Evolutionary conservation across 2,329 filamentous ascomycete genomes (phyloP), one percentile per base, ranked within the genome.

Genomic region (Furcasterigmium furcatum): DNA sequence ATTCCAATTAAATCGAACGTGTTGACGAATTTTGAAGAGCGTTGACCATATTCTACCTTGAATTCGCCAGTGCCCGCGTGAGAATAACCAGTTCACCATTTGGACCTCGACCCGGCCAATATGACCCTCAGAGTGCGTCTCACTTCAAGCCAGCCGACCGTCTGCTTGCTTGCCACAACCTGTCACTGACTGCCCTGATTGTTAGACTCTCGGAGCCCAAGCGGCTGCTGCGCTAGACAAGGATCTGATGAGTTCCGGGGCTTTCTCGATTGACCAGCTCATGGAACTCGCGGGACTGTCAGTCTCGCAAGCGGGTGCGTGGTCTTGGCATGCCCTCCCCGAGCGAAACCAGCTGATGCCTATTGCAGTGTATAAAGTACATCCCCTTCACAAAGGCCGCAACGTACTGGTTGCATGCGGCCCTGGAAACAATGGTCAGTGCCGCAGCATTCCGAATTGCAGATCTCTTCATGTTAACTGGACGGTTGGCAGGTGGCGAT

Each of bases 211-310:
- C 21, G 86, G 85, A 9, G 85, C 92, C 35, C 91, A 94, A 68
- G 88, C 90, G 52, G 94, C 94, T 0, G 86, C 88, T 0, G 87
- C 89, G 40, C 79, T 99, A 16, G 94, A 99, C 63, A 85, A 88
- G 65, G 92, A 99, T 63, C 84, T 99, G 51, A 97, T 99, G 91
- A 88, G 82, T 61, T 80, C 81, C 10, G 82, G 84, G 1, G 91
- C 88, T 9, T 99, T 96, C 69, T 95, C 90, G 10, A 80, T 99
- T 45, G 94, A 97, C 62, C 94, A 99, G 67, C 74, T 99, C 41
- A 97, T 99, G 94, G 94, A 97, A 63, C 73, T 99, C 8, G 94
- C 94, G 36, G 94, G 94, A 0, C 77, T 99, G 1, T 91, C 91
- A 1, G 91, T 97, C 21, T 92, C 92, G 12, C 91, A 97, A 74